These are phyloP conservation scores for Magnusiomyces starmeri DNA, from an alignment of 1,139 yeast species.

Conservation along the genomic window DNA sequence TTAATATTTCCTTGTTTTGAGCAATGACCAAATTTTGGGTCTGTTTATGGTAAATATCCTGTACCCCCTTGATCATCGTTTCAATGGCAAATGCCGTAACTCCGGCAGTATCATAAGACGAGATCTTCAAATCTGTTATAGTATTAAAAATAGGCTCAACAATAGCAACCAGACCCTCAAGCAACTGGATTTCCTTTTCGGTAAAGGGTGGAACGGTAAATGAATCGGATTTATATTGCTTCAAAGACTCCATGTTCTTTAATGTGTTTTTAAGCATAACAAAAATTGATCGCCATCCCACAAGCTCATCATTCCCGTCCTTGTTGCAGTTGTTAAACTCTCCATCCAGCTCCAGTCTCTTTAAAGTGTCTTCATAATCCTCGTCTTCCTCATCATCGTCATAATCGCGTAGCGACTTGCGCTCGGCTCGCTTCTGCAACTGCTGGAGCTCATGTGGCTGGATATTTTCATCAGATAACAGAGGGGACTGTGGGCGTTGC, in stretches of 20 bases:
- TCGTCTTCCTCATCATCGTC: slow-evolving; percentile 13
- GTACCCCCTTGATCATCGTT: slow-evolving; percentile 15
- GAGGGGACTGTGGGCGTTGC: background rate
- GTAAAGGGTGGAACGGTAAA: background rate
- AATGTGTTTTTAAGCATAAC: background rate
- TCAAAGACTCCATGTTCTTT: background rate
- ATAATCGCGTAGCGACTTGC: slow-evolving; percentile 5
- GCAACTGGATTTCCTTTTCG: background rate
- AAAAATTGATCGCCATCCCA: slow-evolving; percentile 4
- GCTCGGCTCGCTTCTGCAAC: slow-evolving; percentile 1
- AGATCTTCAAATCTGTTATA: slow-evolving; percentile 13
- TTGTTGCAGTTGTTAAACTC: slow-evolving; percentile 3
- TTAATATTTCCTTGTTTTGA: slow-evolving; percentile 5
- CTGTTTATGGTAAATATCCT: slow-evolving; percentile 4
- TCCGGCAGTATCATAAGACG: slow-evolving; percentile 17
- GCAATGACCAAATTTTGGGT: slow-evolving; percentile 1
- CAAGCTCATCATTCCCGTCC: slow-evolving; percentile 13
- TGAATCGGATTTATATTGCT: no score
- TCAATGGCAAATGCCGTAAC: slow-evolving; percentile 18
- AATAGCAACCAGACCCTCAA: slow-evolving; percentile 7
- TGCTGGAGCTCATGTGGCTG: background rate
- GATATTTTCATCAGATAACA: background rate
- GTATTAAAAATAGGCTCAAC: slow-evolving; percentile 16
- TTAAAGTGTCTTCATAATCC: slow-evolving; percentile 1
- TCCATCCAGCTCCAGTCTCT: background rate